Conservation (phyloP, 1,139 yeast genomes). For the Wickerhamiella pararugosa region DNA sequence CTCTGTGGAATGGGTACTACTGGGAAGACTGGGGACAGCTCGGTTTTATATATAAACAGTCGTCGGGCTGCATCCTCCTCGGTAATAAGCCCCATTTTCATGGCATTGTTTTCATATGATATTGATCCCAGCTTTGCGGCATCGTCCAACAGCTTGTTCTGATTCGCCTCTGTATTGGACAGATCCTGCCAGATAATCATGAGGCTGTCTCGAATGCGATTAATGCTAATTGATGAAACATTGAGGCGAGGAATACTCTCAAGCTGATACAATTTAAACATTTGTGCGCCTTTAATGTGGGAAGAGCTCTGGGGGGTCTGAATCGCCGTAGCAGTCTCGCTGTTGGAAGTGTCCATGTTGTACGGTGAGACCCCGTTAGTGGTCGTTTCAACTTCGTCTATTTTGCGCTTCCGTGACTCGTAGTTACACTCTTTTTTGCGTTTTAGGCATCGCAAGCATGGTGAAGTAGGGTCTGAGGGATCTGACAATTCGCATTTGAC, state of each 20-base stretch:
- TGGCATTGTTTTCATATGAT: slow-evolving; percentile 21
- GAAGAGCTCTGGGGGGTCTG: not conserved
- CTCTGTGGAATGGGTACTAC: slow-evolving; percentile 33
- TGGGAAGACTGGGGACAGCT: slow-evolving; percentile 30
- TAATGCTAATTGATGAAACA: slow-evolving; percentile 2
- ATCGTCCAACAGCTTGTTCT: slow-evolving; percentile 17
- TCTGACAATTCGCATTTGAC: slow-evolving; percentile 72
- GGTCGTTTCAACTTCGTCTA: not conserved
- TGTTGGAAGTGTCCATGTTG: not conserved
- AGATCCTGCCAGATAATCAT: slow-evolving; percentile 21
- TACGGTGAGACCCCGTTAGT: not conserved
- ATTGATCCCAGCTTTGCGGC: slow-evolving; percentile 8
- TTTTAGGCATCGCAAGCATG: slow-evolving; percentile 62
- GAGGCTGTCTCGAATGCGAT: slow-evolving; percentile 21
- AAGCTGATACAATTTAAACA: slow-evolving; percentile 6
- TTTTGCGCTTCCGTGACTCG: not conserved
- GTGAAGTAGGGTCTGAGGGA: slow-evolving; percentile 38
- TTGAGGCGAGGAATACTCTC: slow-evolving; percentile 6
- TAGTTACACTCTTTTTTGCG: slow-evolving; percentile 39
- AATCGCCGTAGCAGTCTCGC: not conserved
- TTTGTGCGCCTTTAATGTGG: slow-evolving; percentile 4
- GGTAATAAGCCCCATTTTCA: slow-evolving; percentile 22
- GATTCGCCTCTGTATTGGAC: slow-evolving; percentile 17
- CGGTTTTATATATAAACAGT: slow-evolving; percentile 18
- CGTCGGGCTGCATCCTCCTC: slow-evolving; percentile 22